Evolutionary conservation across 2,329 filamentous ascomycete genomes (phyloP), one percentile per base, ranked within the genome.

Genomic region (Venturia aucupariae): DNA sequence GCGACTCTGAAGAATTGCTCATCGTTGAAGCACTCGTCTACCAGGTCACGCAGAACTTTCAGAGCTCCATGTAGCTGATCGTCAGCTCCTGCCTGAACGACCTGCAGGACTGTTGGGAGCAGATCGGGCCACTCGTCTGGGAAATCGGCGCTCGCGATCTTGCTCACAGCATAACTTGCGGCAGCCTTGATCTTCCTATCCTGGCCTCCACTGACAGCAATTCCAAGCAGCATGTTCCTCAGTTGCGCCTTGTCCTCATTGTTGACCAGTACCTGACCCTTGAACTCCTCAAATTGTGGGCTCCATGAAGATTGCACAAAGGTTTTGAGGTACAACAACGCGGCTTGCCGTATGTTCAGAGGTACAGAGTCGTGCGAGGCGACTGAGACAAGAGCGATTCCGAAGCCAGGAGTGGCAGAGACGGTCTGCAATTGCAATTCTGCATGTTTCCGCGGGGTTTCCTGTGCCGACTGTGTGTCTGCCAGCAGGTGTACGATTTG

Each of bases 1-100:
- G 93, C 94, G 70, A 96, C 90, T 65, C 84, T 84, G 75, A 97
- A 97, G 81, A 99, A 99, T 70, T 97, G 92, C 67, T 92, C 90
- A 73, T 97, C 93, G 72, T 88, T 95, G 75, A 99, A 84, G 68
- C 90, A 92, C 72, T 96, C 93, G 67, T 97, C 92, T 32, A 99
- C 90, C 57, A 99, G 81, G 75, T 97, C 93, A 68, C 85, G 82
- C 55, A 99, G 84, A 30, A 97, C 92, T 73, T 89, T 90, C 66
- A 99, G 81, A 10, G 93, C 90, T 62, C 94, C 94, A 74, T 97
- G 92, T 61, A 97, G 80, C 73, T 96, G 92, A 59, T 81, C 79
- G 71, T 96, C 90, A 67, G 81, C 86, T 67, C 90, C 91, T 63
- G 81, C 84, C 63, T 88, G 85, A 71, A 97, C 90, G 61, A 92